Base-by-base conservation (phyloP, 2,329 filamentous ascomycete species). In the Neonectria hederae region DNA sequence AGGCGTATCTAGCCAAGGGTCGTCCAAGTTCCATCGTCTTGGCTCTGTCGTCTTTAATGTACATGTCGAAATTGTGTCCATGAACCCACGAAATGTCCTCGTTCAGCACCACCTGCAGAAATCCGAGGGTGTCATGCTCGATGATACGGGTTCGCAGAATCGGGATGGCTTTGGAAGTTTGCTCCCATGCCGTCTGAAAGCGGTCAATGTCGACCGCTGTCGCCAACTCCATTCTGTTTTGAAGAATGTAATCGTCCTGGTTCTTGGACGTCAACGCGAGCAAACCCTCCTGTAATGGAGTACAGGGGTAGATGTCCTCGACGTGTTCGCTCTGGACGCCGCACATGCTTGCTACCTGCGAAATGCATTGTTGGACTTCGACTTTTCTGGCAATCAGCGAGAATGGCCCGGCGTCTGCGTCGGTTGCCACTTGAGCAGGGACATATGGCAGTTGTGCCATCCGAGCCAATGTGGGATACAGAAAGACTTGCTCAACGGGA, bases 91-190 rank as follows among this genome's bases (percentile, higher is more conserved):
- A 35, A 38, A 63, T 21, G 21, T 42, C 3, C 11, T 63, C 48
- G 22, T 49, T 17, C 38, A 63, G 6, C 38, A 63, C 49, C 4
- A 54, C 54, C 22, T 63, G 60, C 42, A 63, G 19, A 21, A 26
- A 32, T 6, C 60, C 60, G 11, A 63, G 13, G 10, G 11, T 59
- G 1, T 43, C 42, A 38, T 59, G 54, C 21, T 63, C 38, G 2
- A 63, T 49, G 5, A 63, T 63, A 10, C 60, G 54, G 5, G 60
- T 63, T 19, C 60, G 48, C 10, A 63, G 28, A 6, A 59, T 59
- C 11, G 60, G 60, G 8, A 63, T 43, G 9, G 32, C 19, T 43
- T 35, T 21, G 4, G 5, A 54, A 8, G 54, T 42, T 21, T 54
- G n/a, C 24, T 49, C 32, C 60, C 60, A 63, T 1, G 60, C 60